These are phyloP conservation scores for Striga hermonthica DNA, from an alignment of 305 asterid genomes.

Conservation along the genomic window DNA sequence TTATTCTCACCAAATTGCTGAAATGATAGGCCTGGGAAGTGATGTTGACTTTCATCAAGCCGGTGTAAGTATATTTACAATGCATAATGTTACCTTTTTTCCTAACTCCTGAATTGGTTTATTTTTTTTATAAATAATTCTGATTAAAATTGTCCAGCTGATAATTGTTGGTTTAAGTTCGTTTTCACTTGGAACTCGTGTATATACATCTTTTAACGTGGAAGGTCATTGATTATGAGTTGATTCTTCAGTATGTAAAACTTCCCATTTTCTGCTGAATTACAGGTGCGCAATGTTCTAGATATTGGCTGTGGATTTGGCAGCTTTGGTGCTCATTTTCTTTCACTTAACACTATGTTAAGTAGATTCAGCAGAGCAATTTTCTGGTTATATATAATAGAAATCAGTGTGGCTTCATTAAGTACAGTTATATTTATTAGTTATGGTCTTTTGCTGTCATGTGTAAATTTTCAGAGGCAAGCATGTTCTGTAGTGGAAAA, in stretches of 20 bases:
- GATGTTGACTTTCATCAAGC: slow-evolving; percentile 71
- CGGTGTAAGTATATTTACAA: slow-evolving; percentile 62
- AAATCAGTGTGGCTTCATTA: no score
- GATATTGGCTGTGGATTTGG: slow-evolving; percentile 99
- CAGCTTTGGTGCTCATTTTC: slow-evolving; percentile 89
- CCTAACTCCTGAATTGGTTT: slow-evolving; percentile 14
- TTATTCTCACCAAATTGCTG: slow-evolving; percentile 83
- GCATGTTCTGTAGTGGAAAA: no score
- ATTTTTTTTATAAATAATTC: slow-evolving; percentile 2
- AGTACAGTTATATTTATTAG: no score
- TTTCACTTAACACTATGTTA: slow-evolving; percentile 80
- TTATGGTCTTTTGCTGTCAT: no score
- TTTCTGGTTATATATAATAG: no score
- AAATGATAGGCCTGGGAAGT: slow-evolving; percentile 87
- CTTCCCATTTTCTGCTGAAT: slow-evolving; percentile 31
- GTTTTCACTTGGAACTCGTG: slow-evolving; percentile 18
- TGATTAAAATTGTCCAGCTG: slow-evolving; percentile 5
- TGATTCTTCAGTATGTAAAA: slow-evolving; percentile 17
- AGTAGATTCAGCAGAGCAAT: no score
- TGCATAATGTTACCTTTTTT: slow-evolving; percentile 17
- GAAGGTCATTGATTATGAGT: slow-evolving; percentile 16
- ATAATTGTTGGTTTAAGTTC: background rate
- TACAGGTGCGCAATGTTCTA: slow-evolving; percentile 76
- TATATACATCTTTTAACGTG: background rate
- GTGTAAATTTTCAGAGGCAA: no score